Conservation (phyloP, 2,329 filamentous ascomycete species). For the Metarhizium album region DNA sequence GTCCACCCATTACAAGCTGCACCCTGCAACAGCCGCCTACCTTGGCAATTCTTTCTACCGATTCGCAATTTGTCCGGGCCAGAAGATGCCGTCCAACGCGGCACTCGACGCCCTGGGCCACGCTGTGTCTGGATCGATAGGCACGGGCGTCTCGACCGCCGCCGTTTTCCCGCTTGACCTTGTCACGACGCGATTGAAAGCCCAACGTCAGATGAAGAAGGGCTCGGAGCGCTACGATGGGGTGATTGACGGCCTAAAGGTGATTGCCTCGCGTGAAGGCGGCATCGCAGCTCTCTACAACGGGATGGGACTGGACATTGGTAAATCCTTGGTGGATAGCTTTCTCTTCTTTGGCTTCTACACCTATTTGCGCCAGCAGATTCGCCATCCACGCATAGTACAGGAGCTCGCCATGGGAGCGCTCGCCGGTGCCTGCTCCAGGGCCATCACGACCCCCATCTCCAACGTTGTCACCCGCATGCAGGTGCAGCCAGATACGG, state of each 20-base stretch:
- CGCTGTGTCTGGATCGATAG: slow-evolving; percentile 67
- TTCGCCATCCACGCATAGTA: slow-evolving; percentile 41
- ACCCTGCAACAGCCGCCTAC: not conserved
- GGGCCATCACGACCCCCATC: slow-evolving; percentile 68
- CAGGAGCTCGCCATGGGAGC: slow-evolving; percentile 69
- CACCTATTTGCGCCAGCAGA: slow-evolving; percentile 36
- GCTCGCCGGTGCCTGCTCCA: slow-evolving; percentile 62
- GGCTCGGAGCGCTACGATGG: slow-evolving; percentile 45
- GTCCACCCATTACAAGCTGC: not conserved
- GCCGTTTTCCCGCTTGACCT: slow-evolving; percentile 73
- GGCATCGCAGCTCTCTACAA: slow-evolving; percentile 59
- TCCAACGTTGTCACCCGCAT: slow-evolving; percentile 74
- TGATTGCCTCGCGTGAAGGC: slow-evolving; percentile 64
- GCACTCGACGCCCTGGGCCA: slow-evolving; percentile 67
- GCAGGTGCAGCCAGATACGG: slow-evolving; percentile 50
- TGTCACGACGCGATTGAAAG: slow-evolving; percentile 71
- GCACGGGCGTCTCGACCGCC: slow-evolving; percentile 69
- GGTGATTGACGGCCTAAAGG: slow-evolving; percentile 56
- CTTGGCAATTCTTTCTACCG: not conserved
- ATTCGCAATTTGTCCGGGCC: not conserved
- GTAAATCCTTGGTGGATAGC: slow-evolving; percentile 60
- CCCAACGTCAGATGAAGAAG: slow-evolving; percentile 51
- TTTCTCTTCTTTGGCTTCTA: slow-evolving; percentile 85
- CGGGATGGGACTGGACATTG: slow-evolving; percentile 52
- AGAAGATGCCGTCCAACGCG: slow-evolving; percentile 20